phyloP scores from a whole-genome alignment of 2,329 filamentous ascomycete genomes.

The Aspergillus brasiliensis region DNA sequence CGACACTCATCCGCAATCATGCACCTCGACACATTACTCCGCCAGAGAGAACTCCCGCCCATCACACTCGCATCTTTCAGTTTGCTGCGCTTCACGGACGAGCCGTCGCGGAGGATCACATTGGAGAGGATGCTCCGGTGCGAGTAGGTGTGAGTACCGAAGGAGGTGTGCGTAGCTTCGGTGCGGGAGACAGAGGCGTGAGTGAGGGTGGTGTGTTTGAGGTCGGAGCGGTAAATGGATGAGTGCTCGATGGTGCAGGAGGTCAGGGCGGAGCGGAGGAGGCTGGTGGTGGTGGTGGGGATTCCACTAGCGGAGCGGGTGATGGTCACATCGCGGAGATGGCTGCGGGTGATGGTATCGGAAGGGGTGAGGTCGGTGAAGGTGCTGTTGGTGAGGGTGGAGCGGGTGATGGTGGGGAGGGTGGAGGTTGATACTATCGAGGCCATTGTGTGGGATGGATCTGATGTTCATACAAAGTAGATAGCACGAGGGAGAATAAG shows the following conservation, averaged over 20 bases:
- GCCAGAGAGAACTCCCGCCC: slow-evolving; percentile 13
- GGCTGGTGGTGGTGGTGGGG: background rate
- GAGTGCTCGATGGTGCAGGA: background rate
- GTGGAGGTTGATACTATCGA: slow-evolving; percentile 18
- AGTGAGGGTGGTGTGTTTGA: slow-evolving; percentile 17
- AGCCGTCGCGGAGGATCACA: slow-evolving; percentile 12
- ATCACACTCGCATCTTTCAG: background rate
- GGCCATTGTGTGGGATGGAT: too few relatives aligned
- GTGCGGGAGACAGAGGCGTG: background rate
- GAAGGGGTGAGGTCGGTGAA: slow-evolving; percentile 18
- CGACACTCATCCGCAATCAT: slow-evolving; percentile 10
- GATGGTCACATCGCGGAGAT: background rate
- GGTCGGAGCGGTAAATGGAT: background rate
- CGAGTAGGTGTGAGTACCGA: too few relatives aligned
- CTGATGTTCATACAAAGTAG: too few relatives aligned
- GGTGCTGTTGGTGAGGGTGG: slow-evolving; percentile 16
- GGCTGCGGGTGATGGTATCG: background rate
- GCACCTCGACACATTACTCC: slow-evolving; percentile 16
- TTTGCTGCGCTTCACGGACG: background rate
- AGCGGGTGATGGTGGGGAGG: slow-evolving; percentile 16
- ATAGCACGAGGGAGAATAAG: too few relatives aligned
- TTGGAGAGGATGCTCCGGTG: slow-evolving; percentile 21
- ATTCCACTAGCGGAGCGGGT: background rate
- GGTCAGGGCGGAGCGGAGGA: background rate
- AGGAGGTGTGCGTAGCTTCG: too few relatives aligned